Base-by-base conservation (phyloP, 768 basidiomycete genomes). In the Plicaturopsis crispa region DNA sequence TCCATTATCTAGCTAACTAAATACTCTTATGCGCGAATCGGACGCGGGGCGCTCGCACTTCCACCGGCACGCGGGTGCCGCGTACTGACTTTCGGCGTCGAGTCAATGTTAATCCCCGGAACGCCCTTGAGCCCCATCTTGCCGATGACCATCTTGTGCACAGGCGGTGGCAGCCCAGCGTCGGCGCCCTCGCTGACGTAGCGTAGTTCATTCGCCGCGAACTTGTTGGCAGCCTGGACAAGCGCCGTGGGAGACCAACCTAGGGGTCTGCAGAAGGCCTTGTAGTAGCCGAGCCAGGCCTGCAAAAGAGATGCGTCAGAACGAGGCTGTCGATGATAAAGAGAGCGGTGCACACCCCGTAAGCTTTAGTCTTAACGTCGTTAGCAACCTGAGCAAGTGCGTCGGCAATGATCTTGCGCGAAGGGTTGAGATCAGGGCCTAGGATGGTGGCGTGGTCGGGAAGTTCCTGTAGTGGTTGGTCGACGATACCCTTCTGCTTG, bases 271-370 rank as follows among this genome's bases (percentile, higher is more conserved):
- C 60, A 32, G 33, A 55, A 56, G 4, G 60, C 52, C 14, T 72
- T 69, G 52, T 78, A 79, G 52, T 73, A 80, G 10, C 78, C 78
- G 31, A 80, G 52, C 62, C 64, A 73, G 19, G 74, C 67, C 23
- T 63, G 59, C 47, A 80, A 81, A 1, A 70, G 69, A 47, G 72
- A 65, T 1, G 56, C 59, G 36, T 45, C 14, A 47, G 38, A 24
- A 55, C 49, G 30, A 58, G 36, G 34, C 36, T 39, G 33, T 35
- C 22, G 16, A 45, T 43, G 33, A 36, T 13, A 20, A 18, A 32
- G 38, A 31, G 12, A 36, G 36, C 11, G 36, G 31, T 3, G 40
- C n/a, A n/a, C n/a, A n/a, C n/a, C n/a, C n/a, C n/a, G n/a, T n/a
- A n/a, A n/a, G n/a, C n/a, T n/a, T n/a, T n/a, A n/a, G n/a, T n/a